phyloP scores from a whole-genome alignment of 768 basidiomycete genomes.

The Podaxis carcinomalis region DNA sequence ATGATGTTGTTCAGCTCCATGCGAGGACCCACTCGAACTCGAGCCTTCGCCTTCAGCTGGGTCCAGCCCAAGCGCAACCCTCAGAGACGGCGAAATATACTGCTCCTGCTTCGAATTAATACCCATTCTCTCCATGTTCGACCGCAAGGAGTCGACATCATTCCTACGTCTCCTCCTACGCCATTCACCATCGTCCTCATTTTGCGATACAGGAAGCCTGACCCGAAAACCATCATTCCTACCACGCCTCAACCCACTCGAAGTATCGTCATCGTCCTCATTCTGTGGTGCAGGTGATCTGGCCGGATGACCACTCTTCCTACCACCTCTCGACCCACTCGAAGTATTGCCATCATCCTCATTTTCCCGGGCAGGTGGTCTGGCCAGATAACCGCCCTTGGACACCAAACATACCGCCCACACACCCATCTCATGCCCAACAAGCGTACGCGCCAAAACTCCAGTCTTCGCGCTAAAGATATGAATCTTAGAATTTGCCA shows the following conservation, averaged over 20 bases:
- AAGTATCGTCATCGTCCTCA: constrained; percentile 1
- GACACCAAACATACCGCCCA: constrained; percentile 86
- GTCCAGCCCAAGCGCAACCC: constrained; percentile 44
- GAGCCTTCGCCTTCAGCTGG: constrained; percentile 9
- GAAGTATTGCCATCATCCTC: background rate
- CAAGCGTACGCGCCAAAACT: constrained; percentile 67
- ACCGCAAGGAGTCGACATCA: background rate
- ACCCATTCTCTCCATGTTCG: constrained; percentile 2
- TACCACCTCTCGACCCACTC: background rate
- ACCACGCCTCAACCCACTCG: background rate
- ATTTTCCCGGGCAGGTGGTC: background rate
- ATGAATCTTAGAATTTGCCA: constrained; percentile 81
- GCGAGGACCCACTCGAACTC: background rate
- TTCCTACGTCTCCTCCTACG: background rate
- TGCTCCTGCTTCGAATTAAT: constrained; percentile 18
- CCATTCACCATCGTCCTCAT: background rate
- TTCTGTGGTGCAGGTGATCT: background rate
- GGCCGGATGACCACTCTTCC: background rate
- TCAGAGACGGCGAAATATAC: constrained; percentile 35
- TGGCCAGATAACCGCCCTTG: constrained; percentile 42
- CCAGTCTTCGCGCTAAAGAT: constrained; percentile 82
- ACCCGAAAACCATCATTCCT: constrained; percentile 40
- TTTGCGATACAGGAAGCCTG: background rate
- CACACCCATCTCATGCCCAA: constrained; percentile 86
- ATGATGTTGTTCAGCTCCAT: constrained; percentile 9